phyloP scores from a whole-genome alignment of 2,329 filamentous ascomycete species.

The Lizonia empirigonia region DNA sequence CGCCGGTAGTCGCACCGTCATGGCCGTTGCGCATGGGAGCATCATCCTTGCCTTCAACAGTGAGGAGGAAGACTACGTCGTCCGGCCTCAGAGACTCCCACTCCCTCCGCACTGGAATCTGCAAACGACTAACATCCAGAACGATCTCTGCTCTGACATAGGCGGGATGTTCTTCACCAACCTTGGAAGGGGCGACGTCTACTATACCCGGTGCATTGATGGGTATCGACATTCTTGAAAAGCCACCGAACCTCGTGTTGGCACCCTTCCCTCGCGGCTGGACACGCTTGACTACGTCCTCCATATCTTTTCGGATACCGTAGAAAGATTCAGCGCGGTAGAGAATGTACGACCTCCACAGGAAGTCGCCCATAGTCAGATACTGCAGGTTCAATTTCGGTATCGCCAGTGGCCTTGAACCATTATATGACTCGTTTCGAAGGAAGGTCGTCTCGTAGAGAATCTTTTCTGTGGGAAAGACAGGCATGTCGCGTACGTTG shows the following conservation, averaged over 20 bases:
- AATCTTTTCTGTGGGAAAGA: slow-evolving; percentile 81
- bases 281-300: slow-evolving; percentile 78
- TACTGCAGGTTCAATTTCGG: slow-evolving; percentile 97
- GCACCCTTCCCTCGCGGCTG: slow-evolving; percentile 72
- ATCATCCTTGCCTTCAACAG: slow-evolving; percentile 67
- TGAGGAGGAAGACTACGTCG: slow-evolving; percentile 87
- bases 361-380: slow-evolving; percentile 89
- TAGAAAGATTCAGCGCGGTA: slow-evolving; percentile 93
- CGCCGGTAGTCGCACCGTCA: slow-evolving; percentile 54
- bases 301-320: slow-evolving; percentile 88
- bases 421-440: slow-evolving; percentile 85
- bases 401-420: slow-evolving; percentile 82
- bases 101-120: slow-evolving; percentile 75
- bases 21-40: slow-evolving; percentile 62
- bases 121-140: slow-evolving; percentile 80
- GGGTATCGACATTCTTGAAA: slow-evolving; percentile 88
- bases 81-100: slow-evolving; percentile 89
- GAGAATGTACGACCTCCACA: slow-evolving; percentile 92
- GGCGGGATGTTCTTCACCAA: slow-evolving; percentile 83
- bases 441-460: slow-evolving; percentile 81
- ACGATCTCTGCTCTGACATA: slow-evolving; percentile 84
- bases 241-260: slow-evolving; percentile 74
- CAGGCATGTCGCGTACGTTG: slow-evolving; percentile 68
- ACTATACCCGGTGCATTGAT: slow-evolving; percentile 86
- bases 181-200: slow-evolving; percentile 80